Evolutionary conservation across 2,329 filamentous ascomycete genomes (phyloP), one percentile per base, ranked within the genome.

Genomic region (Dendrostoma leiphaemia): DNA sequence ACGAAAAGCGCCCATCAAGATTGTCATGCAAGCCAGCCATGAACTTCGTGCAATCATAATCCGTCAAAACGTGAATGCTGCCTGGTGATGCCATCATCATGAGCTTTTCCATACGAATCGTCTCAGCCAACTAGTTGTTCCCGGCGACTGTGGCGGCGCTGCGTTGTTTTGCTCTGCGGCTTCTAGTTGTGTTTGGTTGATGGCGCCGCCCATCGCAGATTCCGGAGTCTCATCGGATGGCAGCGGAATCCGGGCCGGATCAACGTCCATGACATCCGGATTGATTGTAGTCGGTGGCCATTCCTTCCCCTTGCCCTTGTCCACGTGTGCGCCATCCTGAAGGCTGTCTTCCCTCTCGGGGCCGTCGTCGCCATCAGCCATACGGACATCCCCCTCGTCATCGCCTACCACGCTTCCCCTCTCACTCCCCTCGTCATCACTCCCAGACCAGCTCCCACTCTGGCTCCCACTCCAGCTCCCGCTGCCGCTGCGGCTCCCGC

Each of bases 21-120:
- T 15, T 9, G 6, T 35, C n/a, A 6, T 28, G 38, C 38, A 24
- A 28, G 4, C 19, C 15, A 17, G 29, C 29, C 13, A 48, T 54
- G 51, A 35, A 43, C 47, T 69, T 71, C 63, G 81, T 78, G 52
- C 69, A 44, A 48, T 54, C 55, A 48, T 51, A 21, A 55, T 38
- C 51, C 55, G 46, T 57, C 28, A 48, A 68, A 10, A 70, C 65
- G 15, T 80, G 64, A 51, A 75, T 73, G 56, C 77, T 38, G 13
- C 19, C 34, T 19, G 70, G 26, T 32, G n/a, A 32, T n/a, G 7
- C 72, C 69, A 40, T 68, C 56, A 72, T 72, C 10, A 75, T 65
- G 57, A 81, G 77, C 23, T 76, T 67, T 37, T 69, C 62, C 65
- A 69, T 28, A 41, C 29, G 6, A 59, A 53, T 10, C 38, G 51